phyloP scores from a whole-genome alignment of 2,329 filamentous ascomycete genomes.

The Cucurbitaria berberidis region DNA sequence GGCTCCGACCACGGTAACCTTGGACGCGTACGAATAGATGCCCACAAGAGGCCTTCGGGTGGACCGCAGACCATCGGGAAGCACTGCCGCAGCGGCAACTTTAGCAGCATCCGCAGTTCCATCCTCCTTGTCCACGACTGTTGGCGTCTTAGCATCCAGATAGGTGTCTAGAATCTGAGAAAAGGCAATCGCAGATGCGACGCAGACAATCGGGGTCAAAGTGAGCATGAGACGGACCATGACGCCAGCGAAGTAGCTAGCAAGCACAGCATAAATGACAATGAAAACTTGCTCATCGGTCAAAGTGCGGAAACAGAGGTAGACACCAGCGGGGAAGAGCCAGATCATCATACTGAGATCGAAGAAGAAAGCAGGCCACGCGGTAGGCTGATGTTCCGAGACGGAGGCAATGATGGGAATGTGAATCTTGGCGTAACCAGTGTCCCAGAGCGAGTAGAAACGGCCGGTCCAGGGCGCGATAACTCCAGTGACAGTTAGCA shows the following conservation, averaged over 20 bases:
- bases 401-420: constrained; percentile 99
- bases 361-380: constrained; percentile 99
- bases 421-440: constrained; percentile 97
- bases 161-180: constrained; percentile 91
- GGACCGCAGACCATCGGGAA: constrained; percentile 68
- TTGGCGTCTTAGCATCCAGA: constrained; percentile 69
- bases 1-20: constrained; percentile 74
- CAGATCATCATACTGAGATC: constrained; percentile 98
- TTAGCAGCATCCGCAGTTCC: constrained; percentile 39
- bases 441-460: constrained; percentile 99
- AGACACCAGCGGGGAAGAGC: constrained; percentile 98
- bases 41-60: constrained; percentile 77
- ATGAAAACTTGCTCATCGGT: constrained; percentile 97
- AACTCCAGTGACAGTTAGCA: constrained; percentile 83
- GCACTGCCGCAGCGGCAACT: constrained; percentile 58
- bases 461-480: constrained; percentile 98
- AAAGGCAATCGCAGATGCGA: constrained; percentile 85
- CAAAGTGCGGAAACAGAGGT: constrained; percentile 94
- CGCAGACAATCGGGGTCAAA: constrained; percentile 93
- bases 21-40: constrained; percentile 81
- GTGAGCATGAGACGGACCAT: constrained; percentile 99
- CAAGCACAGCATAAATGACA: constrained; percentile 94
- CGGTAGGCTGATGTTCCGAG: constrained; percentile 97
- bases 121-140: constrained; percentile 56
- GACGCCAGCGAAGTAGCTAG: constrained; percentile 97